These are phyloP conservation scores for Auricularia sp. DNA, from an alignment of 768 basidiomycete species.

Conservation along the genomic window DNA sequence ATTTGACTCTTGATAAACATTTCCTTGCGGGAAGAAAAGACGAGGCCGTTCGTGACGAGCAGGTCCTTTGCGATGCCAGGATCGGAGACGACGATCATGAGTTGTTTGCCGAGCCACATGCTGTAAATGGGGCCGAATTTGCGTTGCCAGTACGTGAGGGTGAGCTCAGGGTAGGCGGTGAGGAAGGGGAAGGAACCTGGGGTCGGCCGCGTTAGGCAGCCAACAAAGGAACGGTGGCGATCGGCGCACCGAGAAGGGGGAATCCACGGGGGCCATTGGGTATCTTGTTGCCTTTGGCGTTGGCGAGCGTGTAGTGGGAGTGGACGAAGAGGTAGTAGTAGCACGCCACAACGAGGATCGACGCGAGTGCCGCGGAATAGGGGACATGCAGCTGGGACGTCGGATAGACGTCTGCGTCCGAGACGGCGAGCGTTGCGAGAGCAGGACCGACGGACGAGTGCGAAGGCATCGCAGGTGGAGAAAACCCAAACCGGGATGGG, in stretches of 20 bases:
- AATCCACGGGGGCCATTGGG: not conserved
- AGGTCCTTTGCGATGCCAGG: conserved; percentile 34
- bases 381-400: not conserved
- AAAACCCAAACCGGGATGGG: not conserved
- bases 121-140: conserved; percentile 36
- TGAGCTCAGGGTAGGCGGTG: conserved; percentile 30
- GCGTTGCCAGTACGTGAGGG: conserved; percentile 32
- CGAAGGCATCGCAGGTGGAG: not conserved
- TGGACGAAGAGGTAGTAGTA: not conserved
- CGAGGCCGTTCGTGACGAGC: conserved; percentile 33
- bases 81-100: conserved; percentile 37
- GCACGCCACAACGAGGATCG: not conserved
- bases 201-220: not conserved
- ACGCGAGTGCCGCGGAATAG: not conserved
- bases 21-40: conserved; percentile 37
- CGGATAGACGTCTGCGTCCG: not conserved
- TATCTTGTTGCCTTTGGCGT: not conserved
- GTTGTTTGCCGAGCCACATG: conserved; percentile 37
- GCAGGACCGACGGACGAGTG: not conserved
- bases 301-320: not conserved
- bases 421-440: not conserved
- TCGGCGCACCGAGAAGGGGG: not conserved
- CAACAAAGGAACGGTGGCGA: not conserved
- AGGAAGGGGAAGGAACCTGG: conserved; percentile 19
- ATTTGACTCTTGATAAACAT: conserved; percentile 36